Conservation (phyloP, 1,139 yeast species). For the Kodamaea fungicola region DNA sequence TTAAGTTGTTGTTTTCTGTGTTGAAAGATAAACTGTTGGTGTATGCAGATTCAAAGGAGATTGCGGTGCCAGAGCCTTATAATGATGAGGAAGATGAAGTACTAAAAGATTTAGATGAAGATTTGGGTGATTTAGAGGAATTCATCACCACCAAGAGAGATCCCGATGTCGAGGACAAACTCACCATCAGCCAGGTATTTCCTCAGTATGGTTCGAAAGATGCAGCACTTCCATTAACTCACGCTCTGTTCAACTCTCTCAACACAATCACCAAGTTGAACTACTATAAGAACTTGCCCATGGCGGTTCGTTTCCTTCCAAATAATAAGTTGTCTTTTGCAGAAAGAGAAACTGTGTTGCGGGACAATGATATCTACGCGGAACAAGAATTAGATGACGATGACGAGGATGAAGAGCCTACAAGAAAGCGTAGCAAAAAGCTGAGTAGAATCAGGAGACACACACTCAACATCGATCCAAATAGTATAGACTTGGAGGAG, state of each 20-base stretch:
- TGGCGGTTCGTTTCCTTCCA: slow-evolving; percentile 21
- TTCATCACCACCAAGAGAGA: slow-evolving; percentile 1
- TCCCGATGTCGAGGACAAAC: slow-evolving; percentile 16
- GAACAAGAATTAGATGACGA: slow-evolving; percentile 13
- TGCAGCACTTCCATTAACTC: slow-evolving; percentile 27
- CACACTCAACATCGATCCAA: slow-evolving; percentile 37
- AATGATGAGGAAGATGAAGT: slow-evolving; percentile 5
- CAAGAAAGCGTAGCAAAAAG: slow-evolving; percentile 21
- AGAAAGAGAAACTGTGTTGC: slow-evolving; percentile 31
- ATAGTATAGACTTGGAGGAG: slow-evolving; percentile 37
- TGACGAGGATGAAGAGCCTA: slow-evolving; percentile 7
- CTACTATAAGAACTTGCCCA: slow-evolving; percentile 27
- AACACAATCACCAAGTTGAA: slow-evolving; percentile 35
- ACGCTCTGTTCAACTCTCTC: slow-evolving; percentile 36
- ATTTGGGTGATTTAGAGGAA: slow-evolving; percentile 7
- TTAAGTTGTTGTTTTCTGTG: slow-evolving; percentile 18
- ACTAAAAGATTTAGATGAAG: not conserved
- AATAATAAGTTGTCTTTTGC: slow-evolving; percentile 27
- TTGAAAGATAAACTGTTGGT: slow-evolving; percentile 19
- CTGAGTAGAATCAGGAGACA: slow-evolving; percentile 31
- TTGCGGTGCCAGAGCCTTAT: not conserved
- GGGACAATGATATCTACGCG: slow-evolving; percentile 26
- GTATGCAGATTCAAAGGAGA: slow-evolving; percentile 8
- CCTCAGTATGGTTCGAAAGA: slow-evolving; percentile 41
- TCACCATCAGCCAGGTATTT: slow-evolving; percentile 39